Base-by-base conservation (phyloP, 441 rosid genomes). In the Populus trichocarpa region DNA sequence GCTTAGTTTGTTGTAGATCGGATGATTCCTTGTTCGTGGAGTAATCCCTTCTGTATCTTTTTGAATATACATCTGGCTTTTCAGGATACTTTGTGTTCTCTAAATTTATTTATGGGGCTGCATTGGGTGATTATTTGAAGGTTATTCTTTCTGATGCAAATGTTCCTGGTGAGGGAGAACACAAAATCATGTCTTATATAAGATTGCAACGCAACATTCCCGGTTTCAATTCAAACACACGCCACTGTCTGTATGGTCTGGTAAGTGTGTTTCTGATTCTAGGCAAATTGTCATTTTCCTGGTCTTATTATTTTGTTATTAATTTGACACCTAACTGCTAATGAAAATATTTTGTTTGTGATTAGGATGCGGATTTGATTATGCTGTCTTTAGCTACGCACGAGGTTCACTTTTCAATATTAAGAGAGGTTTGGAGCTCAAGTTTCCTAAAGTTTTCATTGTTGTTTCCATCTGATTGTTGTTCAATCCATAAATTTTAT, bases 121-220 rank as follows among this genome's bases (percentile, higher is more conserved):
- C 85, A 77, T 88, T 89, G 89, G 92, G 75, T 90, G 86, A 72
- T 86, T 85, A 78, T 87, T 81, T 93, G 91, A 90, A 96, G 99
- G 98, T 96, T 85, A 89, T 96, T 85, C 97, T 96, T 85, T 96
- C 99, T 81, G 99, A 96, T 84, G 82, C 99, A 20, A 96, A 96
- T 81, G 98, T 90, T 75, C 92, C 94, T 78, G 99, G 99, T 4
- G 99, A 96, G 84, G 99, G 98, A 86, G 99, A 96, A 83, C 98
- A 96, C 90, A 94, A 96, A 87, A 87, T 96, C 81, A 93, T 96
- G 99, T 86, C 96, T 38, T 96, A 92, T 86, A 92, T 96, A 75
- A 91, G 98, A 73, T 90, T 81, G 70, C 98, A 96, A 78, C 92
- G 97, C 23, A 89, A 89, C 84, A 86, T 85, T 87, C 87, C 92